phyloP scores from a whole-genome alignment of 768 basidiomycete species.

The Rhodotorula diobovata region DNA sequence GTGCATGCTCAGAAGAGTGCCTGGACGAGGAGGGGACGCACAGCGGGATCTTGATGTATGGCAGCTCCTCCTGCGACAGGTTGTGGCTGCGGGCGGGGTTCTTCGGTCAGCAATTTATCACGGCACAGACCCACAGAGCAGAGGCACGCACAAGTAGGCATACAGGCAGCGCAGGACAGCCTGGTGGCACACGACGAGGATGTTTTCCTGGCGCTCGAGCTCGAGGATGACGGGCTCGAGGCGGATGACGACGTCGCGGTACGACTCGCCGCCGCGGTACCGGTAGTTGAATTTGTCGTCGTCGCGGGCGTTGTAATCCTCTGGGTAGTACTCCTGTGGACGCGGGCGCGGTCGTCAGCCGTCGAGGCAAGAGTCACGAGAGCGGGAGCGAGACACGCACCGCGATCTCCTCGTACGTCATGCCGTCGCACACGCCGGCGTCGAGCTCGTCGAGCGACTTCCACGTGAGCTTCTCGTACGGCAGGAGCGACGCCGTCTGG shows the following conservation, averaged over 20 bases:
- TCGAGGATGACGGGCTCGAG: conserved; percentile 99
- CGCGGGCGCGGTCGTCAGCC: background rate
- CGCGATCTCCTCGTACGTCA: conserved; percentile 99
- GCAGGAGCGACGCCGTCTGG: conserved; percentile 75
- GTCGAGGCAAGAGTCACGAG: background rate
- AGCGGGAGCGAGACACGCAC: conserved; percentile 50
- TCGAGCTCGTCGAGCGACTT: conserved; percentile 97
- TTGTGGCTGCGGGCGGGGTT: conserved; percentile 54
- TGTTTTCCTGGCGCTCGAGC: conserved; percentile 93
- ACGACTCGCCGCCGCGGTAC: conserved; percentile 91
- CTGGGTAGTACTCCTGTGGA: conserved; percentile 77
- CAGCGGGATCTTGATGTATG: conserved; percentile 90
- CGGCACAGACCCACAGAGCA: background rate
- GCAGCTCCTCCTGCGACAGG: conserved; percentile 83
- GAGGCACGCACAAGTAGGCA: conserved; percentile 70
- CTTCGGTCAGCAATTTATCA: background rate
- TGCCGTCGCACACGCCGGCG: conserved; percentile 97
- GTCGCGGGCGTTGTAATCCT: conserved; percentile 95
- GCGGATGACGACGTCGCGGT: conserved; percentile 69
- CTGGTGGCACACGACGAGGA: conserved; percentile 94
- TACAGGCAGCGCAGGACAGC: conserved; percentile 57
- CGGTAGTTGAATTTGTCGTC: conserved; percentile 99
- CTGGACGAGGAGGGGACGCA: background rate
- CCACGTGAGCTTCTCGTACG: conserved; percentile 92
- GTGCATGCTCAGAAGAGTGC: too few relatives aligned